phyloP scores from a whole-genome alignment of 2,329 filamentous ascomycete species.

The Diaporthe sp. region DNA sequence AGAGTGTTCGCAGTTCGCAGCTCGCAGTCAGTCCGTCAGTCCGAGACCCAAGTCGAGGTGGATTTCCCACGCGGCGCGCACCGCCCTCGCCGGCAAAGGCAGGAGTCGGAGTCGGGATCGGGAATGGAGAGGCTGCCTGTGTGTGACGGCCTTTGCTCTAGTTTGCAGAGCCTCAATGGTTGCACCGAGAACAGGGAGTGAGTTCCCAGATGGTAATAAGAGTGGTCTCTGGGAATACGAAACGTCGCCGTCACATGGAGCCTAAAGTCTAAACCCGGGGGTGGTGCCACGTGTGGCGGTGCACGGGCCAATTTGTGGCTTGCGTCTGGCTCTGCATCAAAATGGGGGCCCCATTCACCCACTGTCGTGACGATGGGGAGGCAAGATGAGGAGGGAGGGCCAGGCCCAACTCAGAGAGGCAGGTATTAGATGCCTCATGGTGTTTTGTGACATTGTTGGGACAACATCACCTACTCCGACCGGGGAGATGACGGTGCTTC shows the following conservation, averaged over 20 bases:
- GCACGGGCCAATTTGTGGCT: slow-evolving; percentile 19
- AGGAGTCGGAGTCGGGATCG: slow-evolving; percentile 20
- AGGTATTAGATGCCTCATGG: neutral
- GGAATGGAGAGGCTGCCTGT: neutral
- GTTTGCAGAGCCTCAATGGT: slow-evolving; percentile 16
- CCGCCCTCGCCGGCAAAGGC: slow-evolving; percentile 29
- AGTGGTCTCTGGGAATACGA: neutral
- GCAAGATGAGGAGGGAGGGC: neutral
- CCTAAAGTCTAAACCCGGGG: neutral
- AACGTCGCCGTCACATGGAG: slow-evolving; percentile 8
- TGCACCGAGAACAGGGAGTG: slow-evolving; percentile 15
- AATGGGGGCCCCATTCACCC: neutral
- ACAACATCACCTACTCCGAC: slow-evolving; percentile 6
- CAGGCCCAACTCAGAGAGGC: neutral
- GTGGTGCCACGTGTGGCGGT: slow-evolving; percentile 22
- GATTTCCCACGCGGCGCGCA: neutral
- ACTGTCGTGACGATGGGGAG: too few species aligned
- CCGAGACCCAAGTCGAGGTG: neutral
- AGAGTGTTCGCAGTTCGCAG: neutral
- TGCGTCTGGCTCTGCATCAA: neutral
- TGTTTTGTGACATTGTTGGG: neutral
- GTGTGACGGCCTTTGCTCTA: slow-evolving; percentile 24
- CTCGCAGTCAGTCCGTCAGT: neutral
- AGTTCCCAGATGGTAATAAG: neutral
- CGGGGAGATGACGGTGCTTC: neutral